Base-by-base conservation (phyloP, 768 basidiomycete genomes). In the Trametes meyenii region DNA sequence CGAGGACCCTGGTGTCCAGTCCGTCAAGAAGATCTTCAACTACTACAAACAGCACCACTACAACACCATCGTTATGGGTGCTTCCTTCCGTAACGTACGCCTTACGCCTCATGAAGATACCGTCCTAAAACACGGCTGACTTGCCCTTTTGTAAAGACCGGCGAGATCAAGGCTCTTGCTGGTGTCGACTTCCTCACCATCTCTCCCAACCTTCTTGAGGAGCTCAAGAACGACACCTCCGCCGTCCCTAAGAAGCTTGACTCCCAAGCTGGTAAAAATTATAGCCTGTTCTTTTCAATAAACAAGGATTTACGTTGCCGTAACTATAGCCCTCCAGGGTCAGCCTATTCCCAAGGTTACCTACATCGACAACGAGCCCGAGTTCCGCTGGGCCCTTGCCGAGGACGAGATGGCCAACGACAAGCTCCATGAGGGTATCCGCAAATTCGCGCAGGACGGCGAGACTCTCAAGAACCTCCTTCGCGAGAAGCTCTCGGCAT, bases 31-130 rank as follows among this genome's bases (percentile, higher is more conserved):
- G 78, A 99, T 99, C 81, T 99, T 89, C 87, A 92, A 96, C 83
- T 98, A 95, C 78, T 99, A 99, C 87, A 98, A 98, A 85, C 95
- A 97, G 75, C 86, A 98, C 79, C 84, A 85, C 62, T 98, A 99
- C 86, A 93, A 95, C 72, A 99, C 97, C 69, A 98, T 99, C 77
- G 96, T 98, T 76, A 98, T 98, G 97, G 97, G 96, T 73, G 97
- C 97, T 61, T 96, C 94, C 35, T 98, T 99, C 95, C 92, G 97
- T 74, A 98, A 98, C 82, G 89, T 95, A 68, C 60, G 90, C 79
- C 3, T 17, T 95, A 68, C 60, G 90, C 79, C 3, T 17, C 38
- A 23, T 44, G 53, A 6, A 3, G 21, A 5, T 40, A 53, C 1
- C 16, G 10, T 2, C 21, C 35, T 26, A 1, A 38, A 56, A 33